Evolutionary conservation across 331 rosid genomes (phyloP), one percentile per base, ranked within the genome.

Genomic region (Stylosanthes scabra): DNA sequence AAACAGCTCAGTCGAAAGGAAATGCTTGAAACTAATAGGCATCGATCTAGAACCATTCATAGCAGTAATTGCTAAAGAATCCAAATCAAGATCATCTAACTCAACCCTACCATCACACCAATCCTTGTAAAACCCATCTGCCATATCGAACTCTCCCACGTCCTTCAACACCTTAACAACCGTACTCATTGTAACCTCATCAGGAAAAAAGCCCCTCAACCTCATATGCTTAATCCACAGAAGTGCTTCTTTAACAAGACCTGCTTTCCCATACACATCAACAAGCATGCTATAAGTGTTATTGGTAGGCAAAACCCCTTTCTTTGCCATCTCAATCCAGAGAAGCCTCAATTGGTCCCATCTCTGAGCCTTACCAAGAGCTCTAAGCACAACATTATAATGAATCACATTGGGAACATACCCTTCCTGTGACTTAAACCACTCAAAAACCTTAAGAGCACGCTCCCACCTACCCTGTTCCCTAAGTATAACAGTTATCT

Each of bases 211-310:
- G 1, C 90, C 96, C 66, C 96, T 80, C 12, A 74, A 45, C 73
- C 78, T 86, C 98, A 94, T 91, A 54, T 94, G 97, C 83, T 83
- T 83, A 72, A 94, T 84, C 98, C 97, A 94, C 82, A 91, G 81
- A 77, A 91, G 86, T 1, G 98, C 85, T 78, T 94, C 98, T 72
- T 78, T 87, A 3, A 86, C 90, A 12, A 91, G 91, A 34, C 97
- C 97, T 0, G 90, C 96, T 86, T 88, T 91, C 3, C 95, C 96
- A 76, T 86, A 91, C 61, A 88, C 97, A 80, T 91, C 91, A 31
- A 94, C 88, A 3, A 94, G 97, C 93, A 84, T 86, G 15, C 90
- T 85, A 49, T 94, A 94, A 0, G 97, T 94, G 80, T 88, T 84
- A 72, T 85, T 91, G 0, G 93, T 80, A 0, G 98, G 96, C 15